phyloP scores from a whole-genome alignment of 2,329 filamentous ascomycete species.

The Shiraia sp. region DNA sequence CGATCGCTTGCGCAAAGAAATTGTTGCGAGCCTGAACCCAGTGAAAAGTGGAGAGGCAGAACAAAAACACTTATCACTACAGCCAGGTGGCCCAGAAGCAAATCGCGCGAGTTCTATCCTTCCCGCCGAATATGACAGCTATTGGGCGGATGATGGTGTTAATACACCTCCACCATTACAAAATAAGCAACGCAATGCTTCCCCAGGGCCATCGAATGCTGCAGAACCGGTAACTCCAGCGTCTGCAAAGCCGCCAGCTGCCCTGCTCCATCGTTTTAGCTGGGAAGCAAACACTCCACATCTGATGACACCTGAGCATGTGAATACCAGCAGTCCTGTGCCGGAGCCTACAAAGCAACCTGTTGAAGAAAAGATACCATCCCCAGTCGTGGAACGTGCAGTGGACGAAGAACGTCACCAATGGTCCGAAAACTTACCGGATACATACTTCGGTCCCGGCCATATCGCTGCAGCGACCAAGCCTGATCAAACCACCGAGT shows the following conservation, averaged over 20 bases:
- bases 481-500: slow-evolving; percentile 23
- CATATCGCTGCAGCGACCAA: slow-evolving; percentile 28
- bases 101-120: slow-evolving; percentile 66
- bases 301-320: slow-evolving; percentile 9
- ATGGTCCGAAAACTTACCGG: slow-evolving; percentile 21
- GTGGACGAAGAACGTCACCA: slow-evolving; percentile 21
- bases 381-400: slow-evolving; percentile 17
- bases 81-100: slow-evolving; percentile 19
- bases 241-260: slow-evolving; percentile 14
- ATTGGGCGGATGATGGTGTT: slow-evolving; percentile 60
- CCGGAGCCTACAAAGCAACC: slow-evolving; percentile 13
- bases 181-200: slow-evolving; percentile 23
- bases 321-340: slow-evolving; percentile 9
- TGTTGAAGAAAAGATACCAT: slow-evolving; percentile 8
- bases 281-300: slow-evolving; percentile 32
- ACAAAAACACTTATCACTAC: slow-evolving; percentile 29
- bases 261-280: slow-evolving; percentile 34
- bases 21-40: slow-evolving; percentile 65
- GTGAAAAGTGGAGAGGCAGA: slow-evolving; percentile 24
- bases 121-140: slow-evolving; percentile 68
- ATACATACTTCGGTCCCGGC: slow-evolving; percentile 33
- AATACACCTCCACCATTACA: slow-evolving; percentile 43
- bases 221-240: slow-evolving; percentile 11
- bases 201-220: slow-evolving; percentile 14
- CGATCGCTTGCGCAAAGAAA: slow-evolving; percentile 73